These are phyloP conservation scores for Globisporangium okanoganense DNA, from an alignment of 352 stramenopile species.

Conservation along the genomic window DNA sequence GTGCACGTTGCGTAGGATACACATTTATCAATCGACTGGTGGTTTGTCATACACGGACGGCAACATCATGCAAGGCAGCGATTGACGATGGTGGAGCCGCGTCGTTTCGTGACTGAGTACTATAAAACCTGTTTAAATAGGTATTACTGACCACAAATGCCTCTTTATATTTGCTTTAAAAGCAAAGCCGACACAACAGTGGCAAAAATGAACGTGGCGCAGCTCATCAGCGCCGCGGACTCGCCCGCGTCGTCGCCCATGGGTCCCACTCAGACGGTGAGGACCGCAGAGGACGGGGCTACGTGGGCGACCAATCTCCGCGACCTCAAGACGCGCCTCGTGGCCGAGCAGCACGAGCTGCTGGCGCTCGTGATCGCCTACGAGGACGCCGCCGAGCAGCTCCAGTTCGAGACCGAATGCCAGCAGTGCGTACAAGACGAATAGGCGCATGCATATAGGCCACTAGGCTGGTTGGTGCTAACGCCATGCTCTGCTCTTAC, in stretches of 20 bases:
- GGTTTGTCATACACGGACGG: too few species aligned
- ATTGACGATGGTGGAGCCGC: too few species aligned
- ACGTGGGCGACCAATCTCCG: constrained; percentile 7
- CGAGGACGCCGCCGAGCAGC: constrained; percentile 29
- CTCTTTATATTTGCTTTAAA: neutral
- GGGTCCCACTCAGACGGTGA: neutral
- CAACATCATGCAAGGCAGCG: too few species aligned
- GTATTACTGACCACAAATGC: too few species aligned
- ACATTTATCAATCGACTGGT: too few species aligned
- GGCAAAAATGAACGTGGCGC: constrained; percentile 11
- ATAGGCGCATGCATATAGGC: neutral
- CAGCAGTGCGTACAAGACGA: constrained; percentile 23
- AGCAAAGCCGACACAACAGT: neutral
- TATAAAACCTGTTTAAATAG: neutral
- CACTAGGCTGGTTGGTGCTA: neutral
- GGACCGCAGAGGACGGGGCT: neutral
- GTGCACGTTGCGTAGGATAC: too few species aligned
- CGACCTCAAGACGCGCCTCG: constrained; percentile 29
- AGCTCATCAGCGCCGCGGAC: constrained; percentile 11
- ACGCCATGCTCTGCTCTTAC: neutral
- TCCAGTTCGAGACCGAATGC: constrained; percentile 32
- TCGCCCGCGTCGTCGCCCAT: neutral
- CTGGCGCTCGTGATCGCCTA: constrained; percentile 29
- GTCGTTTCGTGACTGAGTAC: too few species aligned
- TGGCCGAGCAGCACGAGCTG: constrained; percentile 31